Evolutionary conservation across 1,139 yeast species (phyloP).

Genomic region (Nakaseomyces delphensis): DNA sequence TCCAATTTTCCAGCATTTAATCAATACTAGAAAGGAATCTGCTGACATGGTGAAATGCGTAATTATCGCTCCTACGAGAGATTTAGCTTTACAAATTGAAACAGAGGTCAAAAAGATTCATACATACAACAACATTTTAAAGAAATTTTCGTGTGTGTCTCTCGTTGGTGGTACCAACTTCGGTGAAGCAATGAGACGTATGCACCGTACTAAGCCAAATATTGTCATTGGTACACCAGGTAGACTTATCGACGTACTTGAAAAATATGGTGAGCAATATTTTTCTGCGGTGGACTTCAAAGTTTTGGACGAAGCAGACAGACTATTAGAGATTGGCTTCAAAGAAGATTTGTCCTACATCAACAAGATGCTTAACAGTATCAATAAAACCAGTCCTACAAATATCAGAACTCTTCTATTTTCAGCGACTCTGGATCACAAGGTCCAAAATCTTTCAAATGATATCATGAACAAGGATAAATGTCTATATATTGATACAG

Average conservation of each 20-base stretch:
- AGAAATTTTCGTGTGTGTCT: conserved; percentile 33
- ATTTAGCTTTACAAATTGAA: conserved; percentile 77
- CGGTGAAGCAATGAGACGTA: conserved; percentile 32
- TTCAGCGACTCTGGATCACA: conserved; percentile 77
- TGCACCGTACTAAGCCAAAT: conserved; percentile 34
- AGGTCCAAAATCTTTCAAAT: conserved; percentile 58
- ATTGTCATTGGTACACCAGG: conserved; percentile 91
- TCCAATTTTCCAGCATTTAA: conserved; percentile 59
- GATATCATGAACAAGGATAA: conserved; percentile 50
- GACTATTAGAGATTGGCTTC: conserved; percentile 71
- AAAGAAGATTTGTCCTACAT: conserved; percentile 53
- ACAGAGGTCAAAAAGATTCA: conserved; percentile 49
- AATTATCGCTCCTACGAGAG: conserved; percentile 86
- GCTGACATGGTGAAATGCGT: conserved; percentile 43
- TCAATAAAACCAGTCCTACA: conserved; percentile 32
- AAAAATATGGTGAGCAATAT: conserved; percentile 39
- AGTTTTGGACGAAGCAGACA: conserved; percentile 85
- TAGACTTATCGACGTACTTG: conserved; percentile 57
- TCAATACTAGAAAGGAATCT: conserved; percentile 29
- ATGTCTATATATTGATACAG: conserved; percentile 67
- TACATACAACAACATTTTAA: conserved; percentile 26
- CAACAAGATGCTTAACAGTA: conserved; percentile 39
- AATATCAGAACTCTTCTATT: conserved; percentile 60
- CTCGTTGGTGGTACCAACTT: conserved; percentile 47
- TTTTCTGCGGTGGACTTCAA: conserved; percentile 53